Percentiles rank a stretch among this genome's conserved stretches.
phyloP scores from a whole-genome alignment of 257 asterid species.

The Nicotiana paniculata region DNA sequence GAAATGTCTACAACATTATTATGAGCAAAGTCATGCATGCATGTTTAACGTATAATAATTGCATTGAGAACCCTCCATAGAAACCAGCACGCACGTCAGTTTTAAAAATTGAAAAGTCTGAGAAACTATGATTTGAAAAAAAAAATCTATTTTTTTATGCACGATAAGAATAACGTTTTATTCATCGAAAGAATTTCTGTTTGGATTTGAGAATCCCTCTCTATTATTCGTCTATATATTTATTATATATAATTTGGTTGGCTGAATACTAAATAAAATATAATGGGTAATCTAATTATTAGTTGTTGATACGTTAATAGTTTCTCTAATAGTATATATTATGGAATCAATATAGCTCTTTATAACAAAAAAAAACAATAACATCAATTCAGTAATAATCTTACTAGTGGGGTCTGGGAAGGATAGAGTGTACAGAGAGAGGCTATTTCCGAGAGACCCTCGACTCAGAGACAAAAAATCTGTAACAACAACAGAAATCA shows the following conservation, averaged over 20 bases:
- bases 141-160: neutral
- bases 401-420: too few relatives aligned
- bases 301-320: too few relatives aligned
- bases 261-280: neutral
- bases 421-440: too few relatives aligned
- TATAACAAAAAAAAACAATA: too few relatives aligned
- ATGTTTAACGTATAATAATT: constrained; percentile 3
- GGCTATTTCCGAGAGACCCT: too few relatives aligned
- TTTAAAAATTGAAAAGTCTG: neutral
- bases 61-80: neutral
- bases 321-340: too few relatives aligned
- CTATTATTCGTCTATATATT: neutral
- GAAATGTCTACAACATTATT: neutral
- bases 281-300: neutral
- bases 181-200: neutral
- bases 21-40: neutral
- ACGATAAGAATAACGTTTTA: neutral
- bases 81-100: neutral
- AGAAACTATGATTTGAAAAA: neutral
- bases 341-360: neutral
- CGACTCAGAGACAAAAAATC: too few relatives aligned
- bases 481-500: too few relatives aligned
- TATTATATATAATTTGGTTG: neutral
- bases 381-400: too few relatives aligned
- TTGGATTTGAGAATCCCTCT: neutral